phyloP scores from a whole-genome alignment of 2,329 filamentous ascomycete genomes.

The Leptographium radiaticola region DNA sequence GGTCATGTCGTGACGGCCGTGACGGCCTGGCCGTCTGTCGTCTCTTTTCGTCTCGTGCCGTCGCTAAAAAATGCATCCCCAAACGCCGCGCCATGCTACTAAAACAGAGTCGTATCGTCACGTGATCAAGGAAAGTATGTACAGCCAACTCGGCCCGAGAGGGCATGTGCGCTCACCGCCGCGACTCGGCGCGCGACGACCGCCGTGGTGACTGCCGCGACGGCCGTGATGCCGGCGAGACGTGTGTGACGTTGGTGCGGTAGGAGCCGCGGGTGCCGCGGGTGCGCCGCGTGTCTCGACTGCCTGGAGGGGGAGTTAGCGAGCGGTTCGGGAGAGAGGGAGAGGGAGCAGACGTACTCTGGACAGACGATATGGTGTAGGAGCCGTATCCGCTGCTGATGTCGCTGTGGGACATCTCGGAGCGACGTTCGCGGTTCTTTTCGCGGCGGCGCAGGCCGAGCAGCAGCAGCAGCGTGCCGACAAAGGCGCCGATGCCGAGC shows the following conservation, averaged over 20 bases:
- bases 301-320: constrained; percentile 22
- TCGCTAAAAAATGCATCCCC: neutral
- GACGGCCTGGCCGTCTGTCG: neutral
- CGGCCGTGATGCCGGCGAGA: constrained; percentile 13
- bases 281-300: constrained; percentile 15
- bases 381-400: constrained; percentile 38
- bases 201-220: constrained; percentile 1
- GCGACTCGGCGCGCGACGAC: neutral
- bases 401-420: constrained; percentile 29
- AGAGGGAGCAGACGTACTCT: constrained; percentile 28
- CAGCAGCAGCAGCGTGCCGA: constrained; percentile 37
- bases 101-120: neutral
- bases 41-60: neutral
- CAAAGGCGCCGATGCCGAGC: constrained; percentile 37
- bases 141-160: neutral
- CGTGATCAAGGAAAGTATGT: neutral
- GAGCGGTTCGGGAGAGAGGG: neutral
- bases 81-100: neutral
- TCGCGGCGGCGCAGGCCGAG: constrained; percentile 40
- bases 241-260: constrained; percentile 16
- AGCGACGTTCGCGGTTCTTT: constrained; percentile 23
- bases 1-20: neutral
- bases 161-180: neutral
- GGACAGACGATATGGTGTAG: constrained; percentile 38
- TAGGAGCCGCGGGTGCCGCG: constrained; percentile 12